These are phyloP conservation scores for Heimioporus sp. DNA, from an alignment of 768 basidiomycete genomes.

Conservation along the genomic window DNA sequence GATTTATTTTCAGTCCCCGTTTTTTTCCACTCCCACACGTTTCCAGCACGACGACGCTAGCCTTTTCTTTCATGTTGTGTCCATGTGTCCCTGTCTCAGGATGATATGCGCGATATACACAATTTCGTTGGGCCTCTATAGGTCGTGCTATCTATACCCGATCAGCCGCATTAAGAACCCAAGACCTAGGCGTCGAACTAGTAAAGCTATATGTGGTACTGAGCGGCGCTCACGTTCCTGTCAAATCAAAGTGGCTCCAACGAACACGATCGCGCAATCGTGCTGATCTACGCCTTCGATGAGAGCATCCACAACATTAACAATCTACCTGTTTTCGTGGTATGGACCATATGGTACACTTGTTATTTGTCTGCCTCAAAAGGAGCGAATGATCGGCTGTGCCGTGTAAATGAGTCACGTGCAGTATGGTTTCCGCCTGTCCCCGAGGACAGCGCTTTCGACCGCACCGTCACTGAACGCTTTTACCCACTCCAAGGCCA, in stretches of 20 bases:
- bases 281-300: no score
- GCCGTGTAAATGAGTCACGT: slow-evolving; percentile 8
- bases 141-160: slow-evolving; percentile 4
- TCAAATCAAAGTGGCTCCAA: background rate
- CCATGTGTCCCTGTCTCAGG: slow-evolving; percentile 3
- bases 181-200: background rate
- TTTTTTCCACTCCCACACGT: slow-evolving; percentile 15
- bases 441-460: background rate
- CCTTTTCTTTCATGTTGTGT: no score
- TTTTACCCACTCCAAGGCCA: background rate
- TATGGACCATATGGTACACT: no score
- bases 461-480: background rate
- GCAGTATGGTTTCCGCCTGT: slow-evolving; percentile 1
- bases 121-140: background rate
- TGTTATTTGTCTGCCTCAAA: no score
- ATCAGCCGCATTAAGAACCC: background rate
- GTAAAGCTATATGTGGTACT: background rate
- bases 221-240: background rate
- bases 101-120: background rate
- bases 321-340: background rate
- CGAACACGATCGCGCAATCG: no score
- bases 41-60: no score
- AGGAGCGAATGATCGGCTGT: no score
- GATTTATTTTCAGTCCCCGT: slow-evolving; percentile 5
- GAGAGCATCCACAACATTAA: background rate